Percentiles rank a stretch among this genome's conserved stretches.
Conservation (phyloP, 768 basidiomycete species). For the Tremella mesenterica region DNA sequence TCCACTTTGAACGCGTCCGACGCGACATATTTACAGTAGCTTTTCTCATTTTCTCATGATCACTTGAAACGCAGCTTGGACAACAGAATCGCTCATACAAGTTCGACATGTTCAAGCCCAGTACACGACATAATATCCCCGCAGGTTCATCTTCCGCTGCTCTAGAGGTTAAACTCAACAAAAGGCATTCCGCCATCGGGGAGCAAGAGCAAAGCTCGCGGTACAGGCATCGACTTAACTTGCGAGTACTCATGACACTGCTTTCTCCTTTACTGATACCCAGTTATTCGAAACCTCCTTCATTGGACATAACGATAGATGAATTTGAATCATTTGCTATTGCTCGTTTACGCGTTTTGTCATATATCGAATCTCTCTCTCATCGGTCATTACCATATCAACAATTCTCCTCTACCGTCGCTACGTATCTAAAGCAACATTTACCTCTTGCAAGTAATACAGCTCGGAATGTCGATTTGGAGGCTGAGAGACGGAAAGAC, state of each 20-base stretch:
- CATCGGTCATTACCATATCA: conserved; percentile 30
- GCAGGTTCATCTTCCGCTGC: conserved; percentile 12
- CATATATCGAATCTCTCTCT: conserved; percentile 30
- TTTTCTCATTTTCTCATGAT: neutral
- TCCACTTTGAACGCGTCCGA: no score
- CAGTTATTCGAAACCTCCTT: conserved; percentile 80
- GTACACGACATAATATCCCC: conserved; percentile 26
- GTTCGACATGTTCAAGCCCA: conserved; percentile 39
- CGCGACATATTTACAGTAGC: neutral
- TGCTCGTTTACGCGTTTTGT: conserved; percentile 54
- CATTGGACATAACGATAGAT: conserved; percentile 82
- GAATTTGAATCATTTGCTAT: conserved; percentile 90
- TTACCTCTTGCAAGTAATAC: conserved; percentile 59
- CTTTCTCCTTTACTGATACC: conserved; percentile 1
- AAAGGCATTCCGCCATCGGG: conserved; percentile 20
- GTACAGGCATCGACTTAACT: conserved; percentile 51
- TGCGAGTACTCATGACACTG: conserved; percentile 49
- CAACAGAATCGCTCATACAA: neutral
- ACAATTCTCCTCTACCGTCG: conserved; percentile 47
- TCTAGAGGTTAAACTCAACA: conserved; percentile 37
- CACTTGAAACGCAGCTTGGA: neutral
- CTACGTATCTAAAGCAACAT: conserved; percentile 61
- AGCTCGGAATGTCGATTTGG: conserved; percentile 47
- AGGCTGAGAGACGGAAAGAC: conserved; percentile 67
- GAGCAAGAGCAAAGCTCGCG: conserved; percentile 6